phyloP scores from a whole-genome alignment of 805 yeast species.

The Nakazawaea sp. region DNA sequence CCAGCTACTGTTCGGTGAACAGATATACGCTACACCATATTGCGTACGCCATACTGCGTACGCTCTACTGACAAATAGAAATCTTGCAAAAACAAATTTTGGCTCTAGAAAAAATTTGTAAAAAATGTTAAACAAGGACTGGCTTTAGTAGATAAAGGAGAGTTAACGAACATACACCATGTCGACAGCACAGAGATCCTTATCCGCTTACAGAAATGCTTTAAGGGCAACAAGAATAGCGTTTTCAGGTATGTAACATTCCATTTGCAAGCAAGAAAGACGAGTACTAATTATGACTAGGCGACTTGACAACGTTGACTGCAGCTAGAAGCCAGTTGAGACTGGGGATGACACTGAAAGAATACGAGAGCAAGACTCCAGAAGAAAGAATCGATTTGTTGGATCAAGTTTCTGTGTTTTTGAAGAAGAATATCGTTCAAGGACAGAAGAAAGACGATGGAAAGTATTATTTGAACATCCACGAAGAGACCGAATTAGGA shows the following conservation, averaged over 20 bases:
- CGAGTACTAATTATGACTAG: constrained; percentile 9
- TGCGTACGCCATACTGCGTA: too few species aligned
- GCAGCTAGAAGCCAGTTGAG: constrained; percentile 60
- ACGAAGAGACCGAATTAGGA: constrained; percentile 79
- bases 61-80: too few species aligned
- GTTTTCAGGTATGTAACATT: constrained; percentile 30
- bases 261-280: background rate
- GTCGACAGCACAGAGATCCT: constrained; percentile 7
- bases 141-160: too few species aligned
- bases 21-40: too few species aligned
- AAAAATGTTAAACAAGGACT: too few species aligned
- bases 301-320: constrained; percentile 37
- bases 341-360: constrained; percentile 36
- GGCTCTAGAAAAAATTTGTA: too few species aligned
- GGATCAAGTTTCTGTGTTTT: constrained; percentile 63
- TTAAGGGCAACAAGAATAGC: constrained; percentile 61
- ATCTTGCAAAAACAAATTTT: too few species aligned
- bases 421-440: constrained; percentile 79
- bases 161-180: too few species aligned
- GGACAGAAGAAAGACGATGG: constrained; percentile 44
- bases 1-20: too few species aligned
- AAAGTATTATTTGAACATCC: constrained; percentile 59
- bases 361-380: constrained; percentile 36
- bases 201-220: constrained; percentile 54
- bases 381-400: constrained; percentile 49